Conservation (phyloP, 371 early-diverging fungal genomes). For the Mortierella sp. region DNA sequence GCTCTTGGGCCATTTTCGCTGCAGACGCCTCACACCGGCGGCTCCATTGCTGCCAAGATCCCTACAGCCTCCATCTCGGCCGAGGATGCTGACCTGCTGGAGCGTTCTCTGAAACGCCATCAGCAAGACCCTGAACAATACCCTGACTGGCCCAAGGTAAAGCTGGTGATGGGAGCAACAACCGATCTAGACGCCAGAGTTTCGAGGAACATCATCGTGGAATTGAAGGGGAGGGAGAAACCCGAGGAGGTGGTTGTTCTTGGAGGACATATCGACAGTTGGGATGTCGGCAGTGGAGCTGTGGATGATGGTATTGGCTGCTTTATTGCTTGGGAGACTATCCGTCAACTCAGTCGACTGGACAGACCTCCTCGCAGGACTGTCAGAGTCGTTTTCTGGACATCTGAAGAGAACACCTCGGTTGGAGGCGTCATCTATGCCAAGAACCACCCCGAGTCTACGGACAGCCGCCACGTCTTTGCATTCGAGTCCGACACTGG, state of each 20-base stretch:
- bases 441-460: constrained; percentile 49
- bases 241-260: constrained; percentile 67
- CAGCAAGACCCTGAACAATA: constrained; percentile 17
- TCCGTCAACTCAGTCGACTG: constrained; percentile 59
- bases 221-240: constrained; percentile 62
- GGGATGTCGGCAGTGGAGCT: constrained; percentile 70
- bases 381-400: constrained; percentile 68
- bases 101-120: constrained; percentile 61
- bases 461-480: constrained; percentile 60
- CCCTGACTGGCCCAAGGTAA: constrained; percentile 58
- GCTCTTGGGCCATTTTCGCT: constrained; percentile 62
- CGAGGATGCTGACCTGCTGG: constrained; percentile 66
- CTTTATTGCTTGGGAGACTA: constrained; percentile 67
- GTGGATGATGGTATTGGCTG: constrained; percentile 68
- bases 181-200: constrained; percentile 40
- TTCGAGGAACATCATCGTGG: constrained; percentile 65
- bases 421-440: constrained; percentile 63
- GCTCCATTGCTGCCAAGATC: constrained; percentile 54
- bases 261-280: constrained; percentile 71
- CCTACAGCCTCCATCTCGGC: constrained; percentile 64
- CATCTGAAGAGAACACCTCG: constrained; percentile 65
- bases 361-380: constrained; percentile 61
- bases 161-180: constrained; percentile 58
- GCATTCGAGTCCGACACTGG: constrained; percentile 69
- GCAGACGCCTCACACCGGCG: constrained; percentile 65